These are phyloP conservation scores for Hyphopichia pseudoburtonii DNA, from an alignment of 1,139 yeast genomes.

Conservation along the genomic window DNA sequence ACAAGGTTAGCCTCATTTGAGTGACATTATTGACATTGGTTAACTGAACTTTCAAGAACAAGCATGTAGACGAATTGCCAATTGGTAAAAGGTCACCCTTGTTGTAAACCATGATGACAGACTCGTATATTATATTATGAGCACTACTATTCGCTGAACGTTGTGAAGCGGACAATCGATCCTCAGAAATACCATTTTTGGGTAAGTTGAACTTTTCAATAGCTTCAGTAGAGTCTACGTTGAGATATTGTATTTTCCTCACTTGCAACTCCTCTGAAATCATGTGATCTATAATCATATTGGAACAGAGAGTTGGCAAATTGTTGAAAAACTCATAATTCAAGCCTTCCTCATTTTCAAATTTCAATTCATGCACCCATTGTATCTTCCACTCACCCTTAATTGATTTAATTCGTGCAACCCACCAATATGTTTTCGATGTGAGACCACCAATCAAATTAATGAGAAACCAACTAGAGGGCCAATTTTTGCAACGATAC, in stretches of 20 bases:
- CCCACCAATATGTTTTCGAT: slow-evolving; percentile 58
- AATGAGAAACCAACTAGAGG: slow-evolving; percentile 67
- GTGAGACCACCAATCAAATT: slow-evolving; percentile 44
- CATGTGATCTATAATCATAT: slow-evolving; percentile 62
- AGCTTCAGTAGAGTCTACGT: slow-evolving; percentile 13
- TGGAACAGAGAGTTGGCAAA: slow-evolving; percentile 54
- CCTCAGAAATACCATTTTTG: background rate
- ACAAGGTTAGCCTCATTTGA: slow-evolving; percentile 26
- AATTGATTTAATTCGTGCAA: slow-evolving; percentile 58
- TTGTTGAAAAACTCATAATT: slow-evolving; percentile 51
- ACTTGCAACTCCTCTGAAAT: slow-evolving; percentile 57
- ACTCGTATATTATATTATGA: slow-evolving; percentile 20
- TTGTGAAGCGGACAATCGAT: too few relatives aligned
- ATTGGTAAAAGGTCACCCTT: slow-evolving; percentile 35
- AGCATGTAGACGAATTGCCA: slow-evolving; percentile 32
- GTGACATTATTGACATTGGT: slow-evolving; percentile 21
- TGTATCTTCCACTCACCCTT: slow-evolving; percentile 65
- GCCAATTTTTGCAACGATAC: slow-evolving; percentile 69
- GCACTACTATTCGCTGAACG: background rate
- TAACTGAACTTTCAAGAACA: slow-evolving; percentile 34
- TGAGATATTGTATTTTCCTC: slow-evolving; percentile 38
- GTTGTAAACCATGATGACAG: slow-evolving; percentile 35
- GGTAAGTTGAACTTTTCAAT: slow-evolving; percentile 2
- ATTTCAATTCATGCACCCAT: slow-evolving; percentile 39
- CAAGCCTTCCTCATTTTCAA: slow-evolving; percentile 19